Conservation (phyloP, 1,284 basidiomycete species). For the Ustanciosporium gigantosporum region DNA sequence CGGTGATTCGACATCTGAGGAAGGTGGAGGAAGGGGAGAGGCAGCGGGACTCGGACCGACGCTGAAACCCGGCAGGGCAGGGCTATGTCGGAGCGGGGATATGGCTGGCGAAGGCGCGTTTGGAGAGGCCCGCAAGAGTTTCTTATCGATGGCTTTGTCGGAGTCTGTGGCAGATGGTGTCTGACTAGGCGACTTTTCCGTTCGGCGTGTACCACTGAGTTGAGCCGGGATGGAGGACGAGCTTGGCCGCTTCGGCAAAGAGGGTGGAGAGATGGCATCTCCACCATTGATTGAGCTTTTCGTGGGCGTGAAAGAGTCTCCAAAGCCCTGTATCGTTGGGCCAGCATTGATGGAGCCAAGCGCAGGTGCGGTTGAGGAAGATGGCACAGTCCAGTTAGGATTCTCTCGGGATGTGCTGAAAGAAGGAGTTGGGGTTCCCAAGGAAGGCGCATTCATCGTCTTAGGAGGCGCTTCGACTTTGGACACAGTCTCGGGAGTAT, state of each 20-base stretch:
- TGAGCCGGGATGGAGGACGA: conserved; percentile 7
- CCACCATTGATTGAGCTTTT: no score
- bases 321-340: conserved; percentile 24
- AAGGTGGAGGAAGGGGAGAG: conserved; percentile 11
- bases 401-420: background rate
- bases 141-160: conserved; percentile 15
- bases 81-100: conserved; percentile 37
- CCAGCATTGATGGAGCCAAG: conserved; percentile 13
- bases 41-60: conserved; percentile 14
- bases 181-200: background rate
- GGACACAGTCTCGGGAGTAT: background rate
- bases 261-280: conserved; percentile 10
- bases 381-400: background rate
- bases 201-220: no score
- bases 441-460: no score
- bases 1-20: conserved; percentile 3
- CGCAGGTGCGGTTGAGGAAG: conserved; percentile 1
- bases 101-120: conserved; percentile 18
- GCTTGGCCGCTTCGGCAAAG: conserved; percentile 14
- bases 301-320: conserved; percentile 28
- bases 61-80: conserved; percentile 43
- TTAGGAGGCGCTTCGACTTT: background rate
- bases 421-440: no score
- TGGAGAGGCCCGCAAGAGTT: conserved; percentile 20
- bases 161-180: background rate